Evolutionary conservation across 805 yeast species (phyloP).

Genomic region (Lipomyces yamadae): DNA sequence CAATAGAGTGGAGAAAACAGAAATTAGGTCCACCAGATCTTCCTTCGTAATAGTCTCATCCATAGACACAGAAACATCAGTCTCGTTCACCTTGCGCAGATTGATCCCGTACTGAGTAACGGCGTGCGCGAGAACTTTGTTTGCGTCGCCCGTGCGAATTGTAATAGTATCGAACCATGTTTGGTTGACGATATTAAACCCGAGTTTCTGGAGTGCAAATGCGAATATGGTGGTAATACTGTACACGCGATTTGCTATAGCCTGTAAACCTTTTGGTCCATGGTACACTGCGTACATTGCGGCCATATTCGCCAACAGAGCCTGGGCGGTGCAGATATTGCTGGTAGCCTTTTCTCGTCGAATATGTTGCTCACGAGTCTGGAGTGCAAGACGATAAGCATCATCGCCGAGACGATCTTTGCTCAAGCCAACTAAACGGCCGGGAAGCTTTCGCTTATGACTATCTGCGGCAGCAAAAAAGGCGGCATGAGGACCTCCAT

Average conservation of each 20-base stretch:
- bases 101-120: constrained; percentile 70
- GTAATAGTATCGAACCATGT: constrained; percentile 85
- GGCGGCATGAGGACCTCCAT: constrained; percentile 99
- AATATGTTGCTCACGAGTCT: constrained; percentile 98
- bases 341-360: constrained; percentile 97
- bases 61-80: constrained; percentile 74
- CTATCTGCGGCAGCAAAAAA: constrained; percentile 86
- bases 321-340: constrained; percentile 98
- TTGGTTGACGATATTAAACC: constrained; percentile 59
- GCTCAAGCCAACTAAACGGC: constrained; percentile 90
- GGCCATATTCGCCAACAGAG: constrained; percentile 90
- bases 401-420: constrained; percentile 87
- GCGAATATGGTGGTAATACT: constrained; percentile 78
- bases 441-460: constrained; percentile 91
- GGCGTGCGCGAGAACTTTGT: constrained; percentile 62
- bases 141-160: constrained; percentile 59
- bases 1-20: constrained; percentile 58
- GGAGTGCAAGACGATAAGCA: constrained; percentile 92
- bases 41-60: constrained; percentile 80
- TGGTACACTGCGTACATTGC: constrained; percentile 96
- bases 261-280: constrained; percentile 83
- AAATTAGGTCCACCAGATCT: constrained; percentile 63
- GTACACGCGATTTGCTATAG: constrained; percentile 77
- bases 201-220: constrained; percentile 51
- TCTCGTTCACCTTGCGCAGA: constrained; percentile 66